Evolutionary conservation across 208 protist genomes (phyloP).

Genomic region (Herpetomonas muscarum): DNA sequence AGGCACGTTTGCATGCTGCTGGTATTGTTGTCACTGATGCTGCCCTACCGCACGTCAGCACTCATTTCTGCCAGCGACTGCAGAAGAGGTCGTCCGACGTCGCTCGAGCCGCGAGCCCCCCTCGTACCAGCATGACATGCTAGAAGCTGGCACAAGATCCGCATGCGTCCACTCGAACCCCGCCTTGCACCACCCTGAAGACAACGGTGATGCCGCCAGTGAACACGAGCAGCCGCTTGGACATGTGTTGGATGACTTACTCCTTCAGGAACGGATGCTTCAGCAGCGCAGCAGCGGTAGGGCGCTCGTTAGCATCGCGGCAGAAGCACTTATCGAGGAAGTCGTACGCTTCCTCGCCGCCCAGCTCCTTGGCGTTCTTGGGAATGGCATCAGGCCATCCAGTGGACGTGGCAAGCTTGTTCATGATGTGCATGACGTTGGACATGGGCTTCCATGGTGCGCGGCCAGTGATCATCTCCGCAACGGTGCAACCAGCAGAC

Average conservation of each 20-base stretch:
- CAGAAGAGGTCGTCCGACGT: no score
- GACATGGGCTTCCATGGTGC: slow-evolving; percentile 78
- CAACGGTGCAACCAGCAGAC: slow-evolving; percentile 88
- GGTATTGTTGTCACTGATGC: no score
- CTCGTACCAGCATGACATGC: no score
- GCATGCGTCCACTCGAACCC: no score
- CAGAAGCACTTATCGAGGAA: slow-evolving; percentile 89
- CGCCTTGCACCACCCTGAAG: no score
- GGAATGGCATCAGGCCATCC: slow-evolving; percentile 89
- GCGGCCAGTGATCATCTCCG: slow-evolving; percentile 88
- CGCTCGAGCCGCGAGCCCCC: no score
- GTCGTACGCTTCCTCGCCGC: slow-evolving; percentile 70
- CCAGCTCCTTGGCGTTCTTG: slow-evolving; percentile 64
- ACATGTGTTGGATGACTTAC: slow-evolving; percentile 1
- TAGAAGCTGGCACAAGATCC: no score
- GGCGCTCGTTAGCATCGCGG: slow-evolving; percentile 71
- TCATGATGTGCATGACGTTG: slow-evolving; percentile 92
- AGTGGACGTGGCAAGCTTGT: slow-evolving; percentile 82
- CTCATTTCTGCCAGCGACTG: no score
- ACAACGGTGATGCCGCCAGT: no score
- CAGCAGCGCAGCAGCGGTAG: slow-evolving; percentile 55
- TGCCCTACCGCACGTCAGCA: no score
- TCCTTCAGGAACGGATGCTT: slow-evolving; percentile 70
- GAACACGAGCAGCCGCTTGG: neutral
- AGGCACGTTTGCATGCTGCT: no score